A percentile compares a stretch with the other conserved stretches of the same genome.
Conservation (phyloP, 1,284 basidiomycete genomes). For the Pseudozyma tsukubaensis region DNA sequence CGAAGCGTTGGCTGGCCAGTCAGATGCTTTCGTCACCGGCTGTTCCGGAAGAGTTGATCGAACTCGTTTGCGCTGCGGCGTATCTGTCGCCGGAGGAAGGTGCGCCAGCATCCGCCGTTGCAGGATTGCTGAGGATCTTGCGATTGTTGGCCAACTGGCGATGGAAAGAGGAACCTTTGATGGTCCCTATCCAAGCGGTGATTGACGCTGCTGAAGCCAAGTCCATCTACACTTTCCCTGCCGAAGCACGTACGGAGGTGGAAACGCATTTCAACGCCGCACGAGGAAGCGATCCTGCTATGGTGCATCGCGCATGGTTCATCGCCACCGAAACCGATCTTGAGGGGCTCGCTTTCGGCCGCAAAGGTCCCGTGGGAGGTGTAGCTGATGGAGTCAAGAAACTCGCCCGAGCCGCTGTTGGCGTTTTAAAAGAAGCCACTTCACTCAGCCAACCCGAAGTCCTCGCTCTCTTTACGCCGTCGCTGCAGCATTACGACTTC, state of each 20-base stretch:
- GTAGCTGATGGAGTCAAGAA: constrained; percentile 59
- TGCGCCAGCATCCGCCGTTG: constrained; percentile 71
- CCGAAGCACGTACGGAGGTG: constrained; percentile 74
- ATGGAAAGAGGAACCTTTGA: constrained; percentile 74
- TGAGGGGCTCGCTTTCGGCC: constrained; percentile 80
- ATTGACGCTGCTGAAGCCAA: constrained; percentile 59
- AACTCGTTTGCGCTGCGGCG: constrained; percentile 80
- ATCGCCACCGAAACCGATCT: constrained; percentile 84
- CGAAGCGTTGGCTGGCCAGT: constrained; percentile 90
- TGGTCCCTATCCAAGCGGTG: constrained; percentile 70
- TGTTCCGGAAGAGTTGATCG: constrained; percentile 81
- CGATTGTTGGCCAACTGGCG: constrained; percentile 82
- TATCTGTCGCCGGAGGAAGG: constrained; percentile 70
- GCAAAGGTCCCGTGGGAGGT: constrained; percentile 48
- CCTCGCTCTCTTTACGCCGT: constrained; percentile 84
- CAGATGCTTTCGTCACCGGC: constrained; percentile 84
- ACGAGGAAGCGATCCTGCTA: constrained; percentile 65
- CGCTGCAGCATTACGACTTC: constrained; percentile 86
- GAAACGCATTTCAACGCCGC: constrained; percentile 72
- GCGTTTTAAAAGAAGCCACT: constrained; percentile 56
- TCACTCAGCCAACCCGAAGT: constrained; percentile 15
- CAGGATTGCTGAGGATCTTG: constrained; percentile 84
- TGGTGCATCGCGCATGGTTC: constrained; percentile 77
- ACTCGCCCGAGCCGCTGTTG: constrained; percentile 50
- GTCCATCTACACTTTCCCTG: constrained; percentile 68